phyloP scores from a whole-genome alignment of 140 eudicot genomes.

The Flaveria floridana region DNA sequence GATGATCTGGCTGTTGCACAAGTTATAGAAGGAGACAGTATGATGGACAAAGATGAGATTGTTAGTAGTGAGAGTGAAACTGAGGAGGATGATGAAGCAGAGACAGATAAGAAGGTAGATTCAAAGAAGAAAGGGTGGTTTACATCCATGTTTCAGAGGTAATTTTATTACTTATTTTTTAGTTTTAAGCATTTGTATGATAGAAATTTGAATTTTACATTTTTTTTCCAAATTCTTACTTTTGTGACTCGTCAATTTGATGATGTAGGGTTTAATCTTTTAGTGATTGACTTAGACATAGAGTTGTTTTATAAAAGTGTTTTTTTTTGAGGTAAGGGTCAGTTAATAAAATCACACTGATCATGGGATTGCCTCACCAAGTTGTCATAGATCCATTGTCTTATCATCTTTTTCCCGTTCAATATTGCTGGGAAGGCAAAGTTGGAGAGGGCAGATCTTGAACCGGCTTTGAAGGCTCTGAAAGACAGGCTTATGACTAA shows the following conservation, averaged over 20 bases:
- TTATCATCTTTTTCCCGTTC: slow-evolving; percentile 19
- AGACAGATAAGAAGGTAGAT: slow-evolving; percentile 42
- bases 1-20: slow-evolving; percentile 47
- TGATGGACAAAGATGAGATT: slow-evolving; percentile 91
- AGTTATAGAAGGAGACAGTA: slow-evolving; percentile 77
- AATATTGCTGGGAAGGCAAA: slow-evolving; percentile 97
- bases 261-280: neutral
- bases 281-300: neutral
- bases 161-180: slow-evolving; percentile 9
- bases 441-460: slow-evolving; percentile 82
- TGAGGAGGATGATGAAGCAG: slow-evolving; percentile 60
- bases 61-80: slow-evolving; percentile 64
- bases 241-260: too few species aligned
- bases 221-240: too few species aligned
- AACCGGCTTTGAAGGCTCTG: slow-evolving; percentile 92
- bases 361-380: too few species aligned
- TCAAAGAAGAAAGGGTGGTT: slow-evolving; percentile 90
- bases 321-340: neutral
- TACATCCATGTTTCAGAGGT: slow-evolving; percentile 96
- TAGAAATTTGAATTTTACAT: neutral
- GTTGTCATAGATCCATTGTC: slow-evolving; percentile 5
- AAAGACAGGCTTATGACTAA: slow-evolving; percentile 97
- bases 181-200: neutral
- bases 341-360: neutral
- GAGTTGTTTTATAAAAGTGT: neutral